Evolutionary conservation across 1,284 basidiomycete genomes (phyloP), one percentile per base, ranked within the genome.

Genomic region (Taiwanofungus camphoratus): DNA sequence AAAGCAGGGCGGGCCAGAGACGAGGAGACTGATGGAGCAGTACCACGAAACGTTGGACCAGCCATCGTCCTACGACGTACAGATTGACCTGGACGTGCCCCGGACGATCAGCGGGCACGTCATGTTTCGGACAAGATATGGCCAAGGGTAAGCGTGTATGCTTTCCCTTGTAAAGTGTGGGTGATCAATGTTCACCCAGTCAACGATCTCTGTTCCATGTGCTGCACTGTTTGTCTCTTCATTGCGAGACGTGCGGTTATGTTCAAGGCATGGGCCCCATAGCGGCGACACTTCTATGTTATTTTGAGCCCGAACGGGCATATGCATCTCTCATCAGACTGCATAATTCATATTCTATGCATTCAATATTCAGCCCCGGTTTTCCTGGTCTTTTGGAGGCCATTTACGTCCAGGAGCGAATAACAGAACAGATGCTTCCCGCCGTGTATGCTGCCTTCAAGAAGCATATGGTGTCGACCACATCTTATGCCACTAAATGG

Each of bases 221-320:
- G 42, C 73, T 99, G 18, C 95, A 99, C 62, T 82, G 79, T 34
- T 92, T 97, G 59, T 94, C 92, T 6, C 74, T 95, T 37, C 71
- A 75, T 7, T 97, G 94, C 65, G 63, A 70, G 11, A 73, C 77
- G n/a, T 98, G 96, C 54, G 96, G 93, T 2, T 99, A 99, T 63
- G 95, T 95, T 44, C 96, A 99, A 68, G 95, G 96, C 39, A 99
- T 99, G 95, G 95, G 96, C 0, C 91, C 94, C 5, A 90, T 99
- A 41, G 93, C 94, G 0, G 92, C 94, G 0, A 96, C 93, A 1
- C 73, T 99, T 22, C 75, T 99, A 12, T 93, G 89, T 65, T 98
- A 99, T 64, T 88, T 92, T 61, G 83, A 86, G 48, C 89, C 92
- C 4, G 88, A 92, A 67, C 82, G 82, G 48, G 88, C 86, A 2